Conservation (phyloP, 2,329 filamentous ascomycete species). For the Sphaerulina populicola region DNA sequence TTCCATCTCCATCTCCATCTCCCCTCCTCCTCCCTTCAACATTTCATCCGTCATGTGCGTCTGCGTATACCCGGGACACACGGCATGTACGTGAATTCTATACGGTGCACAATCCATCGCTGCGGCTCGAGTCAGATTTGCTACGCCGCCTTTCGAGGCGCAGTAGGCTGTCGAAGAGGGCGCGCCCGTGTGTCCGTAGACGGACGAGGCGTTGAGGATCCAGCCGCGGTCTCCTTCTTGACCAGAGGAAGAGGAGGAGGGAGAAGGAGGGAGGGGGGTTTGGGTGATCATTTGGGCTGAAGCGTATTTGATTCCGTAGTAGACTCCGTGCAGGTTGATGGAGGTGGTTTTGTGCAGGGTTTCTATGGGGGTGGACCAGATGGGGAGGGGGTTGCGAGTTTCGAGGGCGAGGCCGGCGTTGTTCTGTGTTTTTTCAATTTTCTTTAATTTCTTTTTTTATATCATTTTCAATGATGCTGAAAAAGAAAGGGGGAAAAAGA, state of each 20-base stretch:
- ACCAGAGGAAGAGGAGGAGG: conserved; percentile 6
- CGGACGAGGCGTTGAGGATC: conserved; percentile 44
- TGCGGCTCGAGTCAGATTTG: conserved; percentile 18
- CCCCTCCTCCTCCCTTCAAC: conserved; percentile 2
- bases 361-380: conserved; percentile 43
- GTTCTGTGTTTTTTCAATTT: conserved; percentile 27
- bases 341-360: conserved; percentile 38
- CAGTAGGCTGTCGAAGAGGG: conserved; percentile 12
- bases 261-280: conserved; percentile 29
- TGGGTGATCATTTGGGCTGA: conserved; percentile 45
- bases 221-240: conserved; percentile 42
- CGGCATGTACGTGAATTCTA: conserved; percentile 18
- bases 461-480: too few species aligned
- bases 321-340: conserved; percentile 36
- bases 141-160: conserved; percentile 20
- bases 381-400: conserved; percentile 24
- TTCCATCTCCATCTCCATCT: too few species aligned
- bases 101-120: conserved; percentile 19
- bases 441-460: too few species aligned
- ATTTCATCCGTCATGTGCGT: conserved; percentile 20
- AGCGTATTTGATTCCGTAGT: conserved; percentile 41
- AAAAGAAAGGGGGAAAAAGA: too few species aligned
- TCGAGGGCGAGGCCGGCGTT: conserved; percentile 35
- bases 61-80: conserved; percentile 15
- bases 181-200: conserved; percentile 37